Base-by-base conservation (phyloP, 2,329 filamentous ascomycete species). In the Trichoderma arundinaceum region DNA sequence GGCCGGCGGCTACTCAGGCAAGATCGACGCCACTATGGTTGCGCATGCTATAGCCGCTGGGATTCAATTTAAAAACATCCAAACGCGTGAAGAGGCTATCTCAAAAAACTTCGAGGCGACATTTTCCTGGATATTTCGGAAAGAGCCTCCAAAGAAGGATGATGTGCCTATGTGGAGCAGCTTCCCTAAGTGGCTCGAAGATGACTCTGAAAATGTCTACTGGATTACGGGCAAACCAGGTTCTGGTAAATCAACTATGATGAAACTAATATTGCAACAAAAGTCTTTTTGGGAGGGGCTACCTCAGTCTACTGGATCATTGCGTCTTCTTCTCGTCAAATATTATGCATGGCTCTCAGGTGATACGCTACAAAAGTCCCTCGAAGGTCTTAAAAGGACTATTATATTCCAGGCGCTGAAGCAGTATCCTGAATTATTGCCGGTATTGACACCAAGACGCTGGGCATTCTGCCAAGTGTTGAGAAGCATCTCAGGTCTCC, bases 141-240 rank as follows among this genome's bases (percentile, higher is more conserved):
- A 28, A 2, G 51, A 39, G 10, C 17, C 51, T 39, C 51, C 10
- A 9, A 8, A 15, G n/a, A 19, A 19, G 2, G 15, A 54, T 15
- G 52, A 9, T 10, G 22, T 13, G 1, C 35, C 35, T 2, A 41
- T 12, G 17, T 19, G n/a, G 52, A 2, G 39, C 5, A 54, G 35
- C 19, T 54, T 54, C 13, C 35, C 52, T 1, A 39, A 41, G 4
- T 54, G 52, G 52, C 19, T 54, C 3, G 7, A 41, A 10, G 52
- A 54, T 7, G 35, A 41, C 7, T 39, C 35, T 2, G 2, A 41
- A 1, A 41, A 54, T 8, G 7, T 10, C 4, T 54, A 54, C 12
- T 54, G 52, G 52, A 54, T 54, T 13, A 54, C 52, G 1, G 52
- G 52, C 35, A 54, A 54, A 12, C 52, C 52, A 54, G 52, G 52